Percentiles rank a stretch among this genome's conserved stretches.
Evolutionary conservation across 2,329 filamentous ascomycete species (phyloP).

Genomic region (Chrysoporthe puriensis): DNA sequence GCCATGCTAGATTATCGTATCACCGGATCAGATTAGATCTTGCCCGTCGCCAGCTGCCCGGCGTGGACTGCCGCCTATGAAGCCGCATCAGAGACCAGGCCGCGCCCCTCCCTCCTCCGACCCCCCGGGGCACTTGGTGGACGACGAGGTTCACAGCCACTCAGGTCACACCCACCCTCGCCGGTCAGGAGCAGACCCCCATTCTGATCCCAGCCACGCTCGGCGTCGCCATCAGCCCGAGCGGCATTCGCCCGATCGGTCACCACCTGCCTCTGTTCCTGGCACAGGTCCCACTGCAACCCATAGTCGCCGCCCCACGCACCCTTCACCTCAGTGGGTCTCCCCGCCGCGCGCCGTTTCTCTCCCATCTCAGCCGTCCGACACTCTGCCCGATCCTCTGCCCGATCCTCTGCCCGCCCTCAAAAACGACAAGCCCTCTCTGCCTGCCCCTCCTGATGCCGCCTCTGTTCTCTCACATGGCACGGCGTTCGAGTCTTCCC

Average conservation of each 20-base stretch:
- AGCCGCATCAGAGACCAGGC: slow-evolving; percentile 8
- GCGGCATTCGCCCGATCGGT: slow-evolving; percentile 9
- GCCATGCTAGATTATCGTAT: slow-evolving; percentile 16
- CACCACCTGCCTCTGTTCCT: slow-evolving; percentile 20
- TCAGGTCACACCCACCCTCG: neutral
- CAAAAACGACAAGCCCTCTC: slow-evolving; percentile 23
- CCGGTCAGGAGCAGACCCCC: slow-evolving; percentile 2
- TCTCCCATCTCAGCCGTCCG: slow-evolving; percentile 17
- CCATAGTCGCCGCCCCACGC: slow-evolving; percentile 21
- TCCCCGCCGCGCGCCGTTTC: slow-evolving; percentile 21
- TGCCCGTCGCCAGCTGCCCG: neutral
- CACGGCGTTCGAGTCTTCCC: slow-evolving; percentile 19
- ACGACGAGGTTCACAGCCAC: slow-evolving; percentile 7
- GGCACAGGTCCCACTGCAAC: slow-evolving; percentile 6
- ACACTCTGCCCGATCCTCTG: slow-evolving; percentile 8
- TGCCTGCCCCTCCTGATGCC: slow-evolving; percentile 18
- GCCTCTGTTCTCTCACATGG: slow-evolving; percentile 25
- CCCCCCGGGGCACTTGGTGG: neutral
- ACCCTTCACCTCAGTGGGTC: slow-evolving; percentile 24
- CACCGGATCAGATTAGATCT: slow-evolving; percentile 29
- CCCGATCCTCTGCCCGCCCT: slow-evolving; percentile 14
- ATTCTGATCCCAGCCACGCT: slow-evolving; percentile 7
- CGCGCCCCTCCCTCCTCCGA: neutral
- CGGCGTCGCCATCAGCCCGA: slow-evolving; percentile 12
- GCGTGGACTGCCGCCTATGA: slow-evolving; percentile 22